Percentiles rank a stretch among this genome's conserved stretches.
Conservation (phyloP, 805 yeast genomes). For the Candida sphagnicola region DNA sequence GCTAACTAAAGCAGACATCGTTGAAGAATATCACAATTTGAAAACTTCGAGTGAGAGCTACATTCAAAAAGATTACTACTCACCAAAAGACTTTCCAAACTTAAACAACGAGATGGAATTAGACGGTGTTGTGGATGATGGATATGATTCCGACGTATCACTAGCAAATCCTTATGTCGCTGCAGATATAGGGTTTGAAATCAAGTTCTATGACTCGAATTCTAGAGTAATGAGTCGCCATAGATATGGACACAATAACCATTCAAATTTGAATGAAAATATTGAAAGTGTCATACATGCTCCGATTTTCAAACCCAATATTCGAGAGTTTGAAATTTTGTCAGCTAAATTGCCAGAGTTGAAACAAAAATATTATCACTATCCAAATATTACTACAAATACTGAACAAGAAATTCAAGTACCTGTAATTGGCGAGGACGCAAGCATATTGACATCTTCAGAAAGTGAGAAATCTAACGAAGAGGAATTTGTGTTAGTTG, state of each 20-base stretch:
- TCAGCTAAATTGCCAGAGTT: constrained; percentile 23
- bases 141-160: constrained; percentile 45
- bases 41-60: constrained; percentile 9
- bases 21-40: constrained; percentile 16
- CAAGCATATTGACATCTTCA: constrained; percentile 6
- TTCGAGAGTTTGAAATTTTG: constrained; percentile 36
- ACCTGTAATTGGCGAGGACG: constrained; percentile 8
- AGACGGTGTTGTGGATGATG: constrained; percentile 23
- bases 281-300: constrained; percentile 37
- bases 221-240: constrained; percentile 3
- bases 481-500: constrained; percentile 19
- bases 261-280: constrained; percentile 11
- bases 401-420: constrained; percentile 12
- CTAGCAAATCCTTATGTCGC: constrained; percentile 50
- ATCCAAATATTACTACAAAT: constrained; percentile 16
- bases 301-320: constrained; percentile 41
- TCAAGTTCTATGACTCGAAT: constrained; percentile 25
- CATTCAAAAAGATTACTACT: constrained; percentile 15
- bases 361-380: constrained; percentile 31
- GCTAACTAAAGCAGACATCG: constrained; percentile 21
- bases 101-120: constrained; percentile 4
- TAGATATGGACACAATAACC: background rate
- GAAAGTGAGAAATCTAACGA: constrained; percentile 8
- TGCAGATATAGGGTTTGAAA: constrained; percentile 46
- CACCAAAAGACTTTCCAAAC: constrained; percentile 31